phyloP scores from a whole-genome alignment of 1,284 basidiomycete species.

The Pascua sp. region DNA sequence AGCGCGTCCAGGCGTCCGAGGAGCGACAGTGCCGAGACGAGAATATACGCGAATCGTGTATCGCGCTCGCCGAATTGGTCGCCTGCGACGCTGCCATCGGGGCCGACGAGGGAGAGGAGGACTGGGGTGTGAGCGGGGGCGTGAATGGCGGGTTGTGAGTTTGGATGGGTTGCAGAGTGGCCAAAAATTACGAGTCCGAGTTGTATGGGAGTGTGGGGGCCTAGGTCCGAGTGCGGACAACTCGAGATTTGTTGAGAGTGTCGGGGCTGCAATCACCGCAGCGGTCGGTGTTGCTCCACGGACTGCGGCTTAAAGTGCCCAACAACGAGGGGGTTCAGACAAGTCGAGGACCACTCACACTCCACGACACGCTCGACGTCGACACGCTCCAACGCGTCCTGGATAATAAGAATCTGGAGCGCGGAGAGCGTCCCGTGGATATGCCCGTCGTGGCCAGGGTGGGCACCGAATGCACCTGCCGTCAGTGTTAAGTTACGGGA shows the following conservation, averaged over 20 bases:
- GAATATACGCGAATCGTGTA: slow-evolving; percentile 86
- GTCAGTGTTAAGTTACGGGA: background rate
- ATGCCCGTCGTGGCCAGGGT: slow-evolving; percentile 90
- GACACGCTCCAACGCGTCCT: slow-evolving; percentile 71
- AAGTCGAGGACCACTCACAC: slow-evolving; percentile 57
- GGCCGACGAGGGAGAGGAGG: slow-evolving; percentile 75
- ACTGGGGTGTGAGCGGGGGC: slow-evolving; percentile 52
- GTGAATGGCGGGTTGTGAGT: too few species aligned
- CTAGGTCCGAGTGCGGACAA: too few species aligned
- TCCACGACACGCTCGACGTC: slow-evolving; percentile 65
- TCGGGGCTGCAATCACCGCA: too few species aligned
- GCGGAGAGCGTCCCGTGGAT: slow-evolving; percentile 82
- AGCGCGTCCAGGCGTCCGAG: slow-evolving; percentile 63
- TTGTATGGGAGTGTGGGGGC: too few species aligned
- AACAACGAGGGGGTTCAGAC: background rate
- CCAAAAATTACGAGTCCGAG: too few species aligned
- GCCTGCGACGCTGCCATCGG: slow-evolving; percentile 81
- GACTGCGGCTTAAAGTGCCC: background rate
- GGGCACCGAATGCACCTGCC: slow-evolving; percentile 87
- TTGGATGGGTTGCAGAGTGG: too few species aligned
- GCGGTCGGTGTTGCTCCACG: too few species aligned
- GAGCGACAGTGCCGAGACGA: slow-evolving; percentile 74
- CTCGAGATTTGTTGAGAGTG: too few species aligned
- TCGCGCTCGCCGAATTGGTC: slow-evolving; percentile 87
- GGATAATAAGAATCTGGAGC: slow-evolving; percentile 84